These are phyloP conservation scores for Tephrocybe sp. DNA, from an alignment of 768 basidiomycete genomes.

Conservation along the genomic window DNA sequence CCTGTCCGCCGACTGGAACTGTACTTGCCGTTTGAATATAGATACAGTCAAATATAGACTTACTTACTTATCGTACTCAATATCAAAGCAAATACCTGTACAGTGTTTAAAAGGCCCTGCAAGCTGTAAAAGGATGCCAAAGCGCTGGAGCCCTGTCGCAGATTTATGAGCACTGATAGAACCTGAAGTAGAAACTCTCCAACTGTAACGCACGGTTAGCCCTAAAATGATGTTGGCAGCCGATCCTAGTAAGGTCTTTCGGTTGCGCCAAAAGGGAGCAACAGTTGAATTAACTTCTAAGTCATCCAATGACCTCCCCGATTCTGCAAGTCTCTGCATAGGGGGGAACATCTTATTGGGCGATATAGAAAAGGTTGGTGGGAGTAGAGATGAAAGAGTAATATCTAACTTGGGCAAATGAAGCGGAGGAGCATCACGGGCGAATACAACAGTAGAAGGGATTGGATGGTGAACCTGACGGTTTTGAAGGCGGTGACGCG, in stretches of 20 bases:
- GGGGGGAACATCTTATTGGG: conserved; percentile 54
- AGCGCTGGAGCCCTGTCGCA: conserved; percentile 61
- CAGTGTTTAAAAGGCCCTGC: conserved; percentile 63
- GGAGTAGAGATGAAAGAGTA: conserved; percentile 47
- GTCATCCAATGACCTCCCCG: conserved; percentile 52
- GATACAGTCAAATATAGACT: neutral
- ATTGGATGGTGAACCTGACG: conserved; percentile 28
- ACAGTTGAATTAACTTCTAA: conserved; percentile 52
- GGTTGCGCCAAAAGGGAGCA: conserved; percentile 53
- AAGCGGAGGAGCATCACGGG: conserved; percentile 55
- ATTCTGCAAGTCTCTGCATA: conserved; percentile 50
- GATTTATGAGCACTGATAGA: neutral
- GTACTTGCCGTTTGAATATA: neutral
- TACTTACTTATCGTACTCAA: conserved; percentile 60
- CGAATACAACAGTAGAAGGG: conserved; percentile 55
- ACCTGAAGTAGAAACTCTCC: neutral
- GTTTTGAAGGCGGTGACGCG: neutral
- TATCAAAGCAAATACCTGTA: conserved; percentile 72
- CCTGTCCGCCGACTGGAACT: conserved; percentile 38
- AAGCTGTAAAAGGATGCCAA: conserved; percentile 68
- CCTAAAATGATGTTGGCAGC: conserved; percentile 49
- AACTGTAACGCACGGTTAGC: conserved; percentile 43
- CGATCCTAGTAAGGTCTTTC: conserved; percentile 47
- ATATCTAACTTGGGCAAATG: conserved; percentile 61
- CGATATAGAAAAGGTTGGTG: conserved; percentile 38